Evolutionary conservation across 306 rosid species (phyloP).

Genomic region (Rosa multiflora): DNA sequence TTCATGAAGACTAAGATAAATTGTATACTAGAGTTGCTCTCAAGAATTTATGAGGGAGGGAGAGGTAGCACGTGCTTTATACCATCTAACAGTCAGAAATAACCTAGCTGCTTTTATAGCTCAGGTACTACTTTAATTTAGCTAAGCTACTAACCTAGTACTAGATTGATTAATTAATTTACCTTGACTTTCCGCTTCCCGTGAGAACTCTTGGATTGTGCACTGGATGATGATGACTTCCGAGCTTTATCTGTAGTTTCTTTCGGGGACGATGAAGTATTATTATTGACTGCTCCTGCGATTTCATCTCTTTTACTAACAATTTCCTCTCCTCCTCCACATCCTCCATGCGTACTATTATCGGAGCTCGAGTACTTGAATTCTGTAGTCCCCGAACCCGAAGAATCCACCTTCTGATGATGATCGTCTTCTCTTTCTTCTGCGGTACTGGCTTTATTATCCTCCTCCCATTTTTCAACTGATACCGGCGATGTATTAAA

Average conservation of each 20-base stretch:
- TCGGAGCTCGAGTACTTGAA: conserved; percentile 14
- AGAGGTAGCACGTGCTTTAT: conserved; percentile 19
- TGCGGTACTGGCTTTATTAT: background rate
- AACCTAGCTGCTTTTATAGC: background rate
- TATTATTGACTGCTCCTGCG: background rate
- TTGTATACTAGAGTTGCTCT: background rate
- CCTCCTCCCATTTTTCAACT: conserved; percentile 25
- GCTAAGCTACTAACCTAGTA: background rate
- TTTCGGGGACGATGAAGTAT: background rate
- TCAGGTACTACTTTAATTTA: background rate
- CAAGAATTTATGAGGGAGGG: background rate
- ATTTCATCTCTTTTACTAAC: conserved; percentile 44
- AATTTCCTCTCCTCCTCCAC: conserved; percentile 43
- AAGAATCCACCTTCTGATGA: conserved; percentile 30
- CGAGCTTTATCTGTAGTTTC: conserved; percentile 36
- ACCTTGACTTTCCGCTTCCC: conserved; percentile 90
- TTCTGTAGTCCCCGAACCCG: conserved; percentile 36
- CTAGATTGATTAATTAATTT: conserved; percentile 1
- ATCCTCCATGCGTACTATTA: conserved; percentile 5
- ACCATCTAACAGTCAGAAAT: background rate
- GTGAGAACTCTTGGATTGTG: conserved; percentile 55
- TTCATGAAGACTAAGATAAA: background rate
- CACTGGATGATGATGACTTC: conserved; percentile 44
- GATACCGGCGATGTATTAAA: conserved; percentile 24
- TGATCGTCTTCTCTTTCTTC: conserved; percentile 30